These are phyloP conservation scores for Botrytis byssoidea DNA, from an alignment of 2,329 filamentous ascomycete genomes.

Conservation along the genomic window DNA sequence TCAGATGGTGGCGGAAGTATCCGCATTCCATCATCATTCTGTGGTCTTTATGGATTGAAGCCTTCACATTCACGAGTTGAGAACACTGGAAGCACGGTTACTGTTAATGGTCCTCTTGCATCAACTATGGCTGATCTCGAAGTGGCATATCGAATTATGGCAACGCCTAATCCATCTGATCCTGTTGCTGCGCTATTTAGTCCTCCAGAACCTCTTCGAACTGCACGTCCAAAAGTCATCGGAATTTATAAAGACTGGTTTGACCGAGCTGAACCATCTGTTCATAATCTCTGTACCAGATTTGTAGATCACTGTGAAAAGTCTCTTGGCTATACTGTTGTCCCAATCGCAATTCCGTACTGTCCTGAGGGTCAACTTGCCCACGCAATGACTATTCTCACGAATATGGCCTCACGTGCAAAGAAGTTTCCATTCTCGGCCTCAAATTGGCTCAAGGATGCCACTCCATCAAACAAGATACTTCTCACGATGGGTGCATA, in stretches of 20 bases:
- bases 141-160: conserved; percentile 78
- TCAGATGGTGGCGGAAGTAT: conserved; percentile 81
- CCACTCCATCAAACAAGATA: conserved; percentile 68
- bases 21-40: conserved; percentile 38
- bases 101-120: conserved; percentile 73
- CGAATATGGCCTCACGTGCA: conserved; percentile 58
- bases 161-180: conserved; percentile 64
- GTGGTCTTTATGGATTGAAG: conserved; percentile 71
- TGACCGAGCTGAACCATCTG: conserved; percentile 61
- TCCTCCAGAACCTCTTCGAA: conserved; percentile 48
- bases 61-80: conserved; percentile 70
- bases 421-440: conserved; percentile 14
- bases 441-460: conserved; percentile 49
- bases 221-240: conserved; percentile 53
- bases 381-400: conserved; percentile 74
- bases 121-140: conserved; percentile 74
- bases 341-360: conserved; percentile 65
- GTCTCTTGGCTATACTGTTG: conserved; percentile 49
- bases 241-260: conserved; percentile 72
- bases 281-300: conserved; percentile 59
- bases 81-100: conserved; percentile 52
- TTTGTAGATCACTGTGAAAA: conserved; percentile 59
- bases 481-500: conserved; percentile 63
- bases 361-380: conserved; percentile 71
- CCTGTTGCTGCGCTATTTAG: conserved; percentile 59